These are phyloP conservation scores for Verticillium nonalfalfae DNA, from an alignment of 2,329 filamentous ascomycete species.

Conservation along the genomic window DNA sequence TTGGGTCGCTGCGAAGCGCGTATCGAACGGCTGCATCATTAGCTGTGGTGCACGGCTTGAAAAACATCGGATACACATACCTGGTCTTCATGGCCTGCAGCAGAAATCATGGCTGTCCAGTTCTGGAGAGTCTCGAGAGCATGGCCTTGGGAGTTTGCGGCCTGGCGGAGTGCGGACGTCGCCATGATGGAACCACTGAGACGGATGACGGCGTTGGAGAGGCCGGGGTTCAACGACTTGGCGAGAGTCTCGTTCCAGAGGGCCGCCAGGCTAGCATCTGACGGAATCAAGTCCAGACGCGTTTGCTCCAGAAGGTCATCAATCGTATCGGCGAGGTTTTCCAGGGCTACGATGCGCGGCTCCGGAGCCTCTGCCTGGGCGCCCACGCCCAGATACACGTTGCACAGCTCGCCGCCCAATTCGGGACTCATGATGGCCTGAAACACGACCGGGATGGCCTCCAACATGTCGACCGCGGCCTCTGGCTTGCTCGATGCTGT, in stretches of 20 bases:
- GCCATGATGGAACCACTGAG: constrained; percentile 38
- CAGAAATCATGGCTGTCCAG: constrained; percentile 46
- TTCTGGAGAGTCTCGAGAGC: constrained; percentile 16
- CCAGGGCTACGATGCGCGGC: constrained; percentile 38
- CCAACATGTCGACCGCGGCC: constrained; percentile 28
- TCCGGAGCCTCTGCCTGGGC: constrained; percentile 30
- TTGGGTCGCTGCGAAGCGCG: constrained; percentile 51
- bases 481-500: constrained; percentile 20
- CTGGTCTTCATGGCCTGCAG: constrained; percentile 40
- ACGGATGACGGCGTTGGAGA: constrained; percentile 43
- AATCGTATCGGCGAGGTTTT: constrained; percentile 38
- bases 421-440: constrained; percentile 14
- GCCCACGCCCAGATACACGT: constrained; percentile 36
- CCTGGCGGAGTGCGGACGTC: constrained; percentile 17
- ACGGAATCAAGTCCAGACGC: constrained; percentile 21
- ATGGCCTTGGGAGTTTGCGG: constrained; percentile 3
- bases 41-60: not conserved
- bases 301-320: constrained; percentile 28
- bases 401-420: constrained; percentile 25
- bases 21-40: constrained; percentile 52
- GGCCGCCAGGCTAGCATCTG: constrained; percentile 22
- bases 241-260: constrained; percentile 33
- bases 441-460: constrained; percentile 26
- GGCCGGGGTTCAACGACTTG: constrained; percentile 36
- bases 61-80: constrained; percentile 23